A percentile compares a stretch with the other conserved stretches of the same genome.
Conservation (phyloP, 2,329 filamentous ascomycete species). For the Mycosphaerella sp. region DNA sequence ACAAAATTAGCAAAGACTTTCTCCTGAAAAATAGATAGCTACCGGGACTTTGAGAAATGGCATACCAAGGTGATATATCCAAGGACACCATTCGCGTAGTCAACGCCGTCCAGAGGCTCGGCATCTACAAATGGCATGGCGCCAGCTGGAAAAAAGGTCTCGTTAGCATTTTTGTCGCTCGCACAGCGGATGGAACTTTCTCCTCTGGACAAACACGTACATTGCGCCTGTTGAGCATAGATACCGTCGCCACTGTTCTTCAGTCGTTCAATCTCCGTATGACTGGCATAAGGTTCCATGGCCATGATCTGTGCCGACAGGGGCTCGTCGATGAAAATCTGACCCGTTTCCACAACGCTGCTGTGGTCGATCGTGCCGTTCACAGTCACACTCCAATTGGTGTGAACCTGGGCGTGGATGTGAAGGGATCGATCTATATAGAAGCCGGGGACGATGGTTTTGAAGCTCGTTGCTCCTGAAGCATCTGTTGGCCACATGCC, state of each 20-base stretch:
- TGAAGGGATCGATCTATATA: conserved; percentile 14
- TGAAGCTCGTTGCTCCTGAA: conserved; percentile 8
- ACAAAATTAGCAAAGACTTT: too few species aligned
- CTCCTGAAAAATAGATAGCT: too few species aligned
- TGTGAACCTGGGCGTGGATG: conserved; percentile 15
- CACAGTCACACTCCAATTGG: conserved; percentile 10
- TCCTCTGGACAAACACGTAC: neutral
- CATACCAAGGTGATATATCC: conserved; percentile 10
- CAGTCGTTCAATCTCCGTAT: neutral
- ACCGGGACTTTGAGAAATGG: too few species aligned
- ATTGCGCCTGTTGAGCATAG: neutral
- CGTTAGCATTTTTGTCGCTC: neutral
- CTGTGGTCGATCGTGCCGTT: conserved; percentile 11
- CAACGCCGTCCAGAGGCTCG: conserved; percentile 10
- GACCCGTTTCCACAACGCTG: conserved; percentile 11
- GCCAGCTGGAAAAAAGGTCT: neutral
- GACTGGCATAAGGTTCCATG: conserved; percentile 7
- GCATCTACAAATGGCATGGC: conserved; percentile 8
- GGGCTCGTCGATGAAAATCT: conserved; percentile 13
- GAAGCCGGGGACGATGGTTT: conserved; percentile 13
- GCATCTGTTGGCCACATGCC: conserved; percentile 15
- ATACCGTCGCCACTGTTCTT: neutral
- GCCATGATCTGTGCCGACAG: conserved; percentile 12
- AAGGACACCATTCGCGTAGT: conserved; percentile 13
- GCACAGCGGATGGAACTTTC: neutral